Conservation (phyloP, 768 basidiomycete genomes). For the Pleurotus tuoliensis region DNA sequence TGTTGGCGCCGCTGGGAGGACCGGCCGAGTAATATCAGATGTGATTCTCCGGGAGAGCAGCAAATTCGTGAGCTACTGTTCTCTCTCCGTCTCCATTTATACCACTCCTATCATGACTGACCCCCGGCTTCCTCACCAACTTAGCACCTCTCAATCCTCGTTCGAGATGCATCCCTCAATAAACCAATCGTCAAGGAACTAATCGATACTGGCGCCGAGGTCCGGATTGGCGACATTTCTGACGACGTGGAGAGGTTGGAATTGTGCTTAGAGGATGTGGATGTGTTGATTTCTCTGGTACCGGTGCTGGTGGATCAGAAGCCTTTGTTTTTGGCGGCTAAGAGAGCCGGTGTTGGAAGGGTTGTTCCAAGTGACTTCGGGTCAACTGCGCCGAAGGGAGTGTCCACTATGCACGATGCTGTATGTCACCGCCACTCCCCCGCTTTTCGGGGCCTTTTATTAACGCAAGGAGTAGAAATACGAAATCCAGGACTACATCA, state of each 20-base stretch:
- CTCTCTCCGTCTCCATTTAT: no score
- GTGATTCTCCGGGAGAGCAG: not conserved
- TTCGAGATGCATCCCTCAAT: not conserved
- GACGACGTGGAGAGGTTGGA: not conserved
- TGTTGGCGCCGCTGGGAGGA: not conserved
- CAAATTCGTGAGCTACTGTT: not conserved
- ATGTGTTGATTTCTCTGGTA: not conserved
- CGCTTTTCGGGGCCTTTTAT: no score
- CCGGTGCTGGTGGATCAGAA: not conserved
- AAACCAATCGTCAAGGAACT: not conserved
- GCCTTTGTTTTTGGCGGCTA: not conserved
- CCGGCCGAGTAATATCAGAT: not conserved
- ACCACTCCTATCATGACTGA: no score
- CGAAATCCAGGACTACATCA: not conserved
- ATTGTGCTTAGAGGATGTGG: not conserved
- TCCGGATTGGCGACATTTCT: slow-evolving; percentile 1
- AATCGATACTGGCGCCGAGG: not conserved
- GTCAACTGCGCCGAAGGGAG: not conserved
- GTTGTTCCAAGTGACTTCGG: slow-evolving; percentile 1
- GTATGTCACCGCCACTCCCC: not conserved
- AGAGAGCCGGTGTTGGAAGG: not conserved
- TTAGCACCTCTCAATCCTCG: not conserved
- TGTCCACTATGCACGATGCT: not conserved
- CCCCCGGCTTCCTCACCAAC: no score
- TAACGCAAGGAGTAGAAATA: not conserved